A percentile compares a stretch with the other conserved stretches of the same genome.
These are phyloP conservation scores for Vaccinium darrowii DNA, from an alignment of 148 eudicot genomes.

Conservation along the genomic window DNA sequence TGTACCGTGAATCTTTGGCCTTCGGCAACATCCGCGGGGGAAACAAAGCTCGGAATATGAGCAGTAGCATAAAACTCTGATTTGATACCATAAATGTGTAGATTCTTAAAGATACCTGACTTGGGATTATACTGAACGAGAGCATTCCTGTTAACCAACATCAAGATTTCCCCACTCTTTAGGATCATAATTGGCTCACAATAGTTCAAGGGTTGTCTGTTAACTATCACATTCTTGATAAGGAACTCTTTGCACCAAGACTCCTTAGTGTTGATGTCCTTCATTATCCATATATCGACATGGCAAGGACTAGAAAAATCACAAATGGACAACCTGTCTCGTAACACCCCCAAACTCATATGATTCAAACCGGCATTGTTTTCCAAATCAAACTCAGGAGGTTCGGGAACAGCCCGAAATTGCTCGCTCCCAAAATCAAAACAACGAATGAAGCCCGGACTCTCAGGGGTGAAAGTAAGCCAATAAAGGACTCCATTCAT, in stretches of 20 bases:
- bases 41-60: neutral
- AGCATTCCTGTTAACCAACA: neutral
- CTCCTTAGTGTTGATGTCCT: neutral
- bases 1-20: neutral
- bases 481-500: neutral
- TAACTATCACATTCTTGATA: neutral
- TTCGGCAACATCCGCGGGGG: neutral
- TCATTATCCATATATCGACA: neutral
- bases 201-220: neutral
- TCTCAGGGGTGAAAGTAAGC: neutral
- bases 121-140: neutral
- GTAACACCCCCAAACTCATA: neutral
- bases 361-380: neutral
- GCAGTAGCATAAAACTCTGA: neutral
- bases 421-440: neutral
- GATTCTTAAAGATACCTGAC: neutral
- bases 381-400: neutral
- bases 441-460: neutral
- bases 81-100: neutral
- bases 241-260: neutral
- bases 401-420: neutral
- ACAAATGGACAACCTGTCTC: neutral
- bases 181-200: neutral
- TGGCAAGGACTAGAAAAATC: neutral
- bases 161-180: neutral